Conservation (phyloP, 164 flowering plant species). For the Annona squamosa region DNA sequence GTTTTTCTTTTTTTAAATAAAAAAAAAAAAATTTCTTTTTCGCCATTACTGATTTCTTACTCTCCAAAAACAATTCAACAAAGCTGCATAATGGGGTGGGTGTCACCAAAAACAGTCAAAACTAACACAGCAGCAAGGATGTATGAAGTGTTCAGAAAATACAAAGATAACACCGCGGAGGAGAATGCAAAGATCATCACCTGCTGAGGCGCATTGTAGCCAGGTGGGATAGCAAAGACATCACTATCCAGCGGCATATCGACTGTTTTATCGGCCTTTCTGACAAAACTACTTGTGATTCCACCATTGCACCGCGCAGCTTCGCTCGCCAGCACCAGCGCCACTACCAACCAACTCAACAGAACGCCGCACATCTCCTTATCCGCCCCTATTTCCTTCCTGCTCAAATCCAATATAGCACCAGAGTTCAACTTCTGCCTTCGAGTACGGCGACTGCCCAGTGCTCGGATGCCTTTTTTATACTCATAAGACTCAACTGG, state of each 20-base stretch:
- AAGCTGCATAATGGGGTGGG: neutral
- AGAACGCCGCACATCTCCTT: neutral
- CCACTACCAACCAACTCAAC: conserved; percentile 5
- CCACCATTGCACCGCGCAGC: conserved; percentile 26
- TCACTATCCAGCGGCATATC: conserved; percentile 39
- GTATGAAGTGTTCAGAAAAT: neutral
- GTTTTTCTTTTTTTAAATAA: no score
- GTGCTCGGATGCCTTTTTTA: neutral
- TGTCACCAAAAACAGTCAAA: neutral
- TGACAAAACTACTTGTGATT: conserved; percentile 27
- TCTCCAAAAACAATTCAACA: neutral
- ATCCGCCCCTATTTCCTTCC: neutral
- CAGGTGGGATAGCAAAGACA: conserved; percentile 28
- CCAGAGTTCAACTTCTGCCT: neutral
- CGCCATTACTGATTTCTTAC: neutral
- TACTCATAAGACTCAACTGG: neutral
- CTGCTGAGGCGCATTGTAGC: conserved; percentile 54
- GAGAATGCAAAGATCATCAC: conserved; percentile 8
- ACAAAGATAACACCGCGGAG: neutral
- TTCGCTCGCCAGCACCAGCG: conserved; percentile 10
- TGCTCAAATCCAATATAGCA: no score
- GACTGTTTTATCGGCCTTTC: conserved; percentile 16
- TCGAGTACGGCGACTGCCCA: neutral
- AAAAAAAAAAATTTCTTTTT: neutral
- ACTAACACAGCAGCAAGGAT: neutral